A percentile compares a stretch with the other conserved stretches of the same genome.
These are phyloP conservation scores for Aspergillus pseudonomiae DNA, from an alignment of 2,329 filamentous ascomycete genomes.

Conservation along the genomic window DNA sequence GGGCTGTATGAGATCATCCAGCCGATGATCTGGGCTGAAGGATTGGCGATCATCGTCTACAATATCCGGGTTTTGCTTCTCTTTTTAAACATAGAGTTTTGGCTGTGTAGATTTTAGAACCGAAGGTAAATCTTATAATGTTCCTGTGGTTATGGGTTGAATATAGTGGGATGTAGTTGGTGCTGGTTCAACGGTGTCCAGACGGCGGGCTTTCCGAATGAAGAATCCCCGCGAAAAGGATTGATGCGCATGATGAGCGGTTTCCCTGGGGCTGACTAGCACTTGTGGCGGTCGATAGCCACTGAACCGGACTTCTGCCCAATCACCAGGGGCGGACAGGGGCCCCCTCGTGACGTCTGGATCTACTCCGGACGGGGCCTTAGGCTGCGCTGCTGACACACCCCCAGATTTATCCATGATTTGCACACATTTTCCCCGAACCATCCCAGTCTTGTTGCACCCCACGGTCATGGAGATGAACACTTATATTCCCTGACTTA, in stretches of 20 bases:
- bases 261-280: not conserved
- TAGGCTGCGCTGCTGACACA: constrained; percentile 4
- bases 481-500: not conserved
- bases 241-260: not conserved
- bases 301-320: not conserved
- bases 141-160: not conserved
- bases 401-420: not conserved
- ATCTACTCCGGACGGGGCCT: constrained; percentile 4
- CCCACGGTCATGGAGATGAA: not conserved
- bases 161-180: not conserved
- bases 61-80: not conserved
- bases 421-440: not conserved
- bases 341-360: constrained; percentile 7
- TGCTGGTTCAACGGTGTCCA: not conserved
- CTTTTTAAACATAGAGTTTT: not conserved
- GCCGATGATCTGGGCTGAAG: not conserved
- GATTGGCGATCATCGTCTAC: not conserved
- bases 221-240: not conserved
- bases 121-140: not conserved
- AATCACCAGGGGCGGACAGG: not conserved
- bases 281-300: not conserved
- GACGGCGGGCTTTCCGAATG: not conserved
- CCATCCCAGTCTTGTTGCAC: not conserved
- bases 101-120: not conserved
- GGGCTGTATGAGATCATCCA: not conserved